These are phyloP conservation scores for Paramarasmius palmivorus DNA, from an alignment of 1,284 basidiomycete genomes.

Conservation along the genomic window DNA sequence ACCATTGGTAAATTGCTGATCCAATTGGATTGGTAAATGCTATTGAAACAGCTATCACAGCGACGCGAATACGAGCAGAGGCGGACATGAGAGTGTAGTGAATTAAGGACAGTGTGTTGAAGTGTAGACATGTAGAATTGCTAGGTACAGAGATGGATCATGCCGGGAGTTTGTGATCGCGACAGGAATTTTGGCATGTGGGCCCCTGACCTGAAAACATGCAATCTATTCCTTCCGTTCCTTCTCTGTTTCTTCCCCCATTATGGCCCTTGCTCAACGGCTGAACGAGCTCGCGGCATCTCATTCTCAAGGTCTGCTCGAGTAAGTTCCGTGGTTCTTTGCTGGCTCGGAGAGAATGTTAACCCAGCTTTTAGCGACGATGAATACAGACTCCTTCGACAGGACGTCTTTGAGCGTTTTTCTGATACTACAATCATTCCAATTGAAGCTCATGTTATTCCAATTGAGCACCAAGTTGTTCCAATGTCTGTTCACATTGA, in stretches of 20 bases:
- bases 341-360: not conserved
- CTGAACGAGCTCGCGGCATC: slow-evolving; percentile 44
- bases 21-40: no score
- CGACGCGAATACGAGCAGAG: no score
- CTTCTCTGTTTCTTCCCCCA: slow-evolving; percentile 23
- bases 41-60: no score
- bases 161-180: not conserved
- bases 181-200: not conserved
- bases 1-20: no score
- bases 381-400: slow-evolving; percentile 47
- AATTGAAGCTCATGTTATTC: slow-evolving; percentile 27
- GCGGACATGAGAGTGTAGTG: no score
- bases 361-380: slow-evolving; percentile 39
- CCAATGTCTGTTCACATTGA: not conserved
- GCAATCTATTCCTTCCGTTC: slow-evolving; percentile 10
- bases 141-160: not conserved
- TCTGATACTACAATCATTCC: slow-evolving; percentile 28
- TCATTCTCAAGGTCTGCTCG: slow-evolving; percentile 42
- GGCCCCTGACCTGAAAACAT: not conserved
- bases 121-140: not conserved
- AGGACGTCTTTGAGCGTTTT: slow-evolving; percentile 44
- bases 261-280: slow-evolving; percentile 40
- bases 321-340: slow-evolving; percentile 25
- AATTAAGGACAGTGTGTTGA: no score
- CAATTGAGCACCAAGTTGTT: slow-evolving; percentile 16